Conservation (phyloP, 139 green algal genomes). For the Coelastrella sp. region DNA sequence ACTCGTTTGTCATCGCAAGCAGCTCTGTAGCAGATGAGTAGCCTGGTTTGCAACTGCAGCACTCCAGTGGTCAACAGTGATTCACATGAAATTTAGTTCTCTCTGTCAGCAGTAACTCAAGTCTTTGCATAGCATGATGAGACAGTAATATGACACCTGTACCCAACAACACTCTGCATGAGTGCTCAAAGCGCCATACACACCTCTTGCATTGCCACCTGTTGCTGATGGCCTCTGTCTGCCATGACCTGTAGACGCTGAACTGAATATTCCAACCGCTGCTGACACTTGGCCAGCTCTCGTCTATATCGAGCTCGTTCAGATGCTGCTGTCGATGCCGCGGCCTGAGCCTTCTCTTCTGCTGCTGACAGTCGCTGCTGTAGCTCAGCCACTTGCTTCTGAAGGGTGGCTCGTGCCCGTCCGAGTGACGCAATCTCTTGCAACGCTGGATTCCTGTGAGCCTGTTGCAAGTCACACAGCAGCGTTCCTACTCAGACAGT, state of each 20-base stretch:
- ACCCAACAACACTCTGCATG: neutral
- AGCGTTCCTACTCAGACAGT: too few relatives aligned
- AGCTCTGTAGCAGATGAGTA: too few relatives aligned
- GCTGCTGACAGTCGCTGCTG: conserved; percentile 31
- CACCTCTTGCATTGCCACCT: conserved; percentile 21
- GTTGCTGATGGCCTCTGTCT: conserved; percentile 26
- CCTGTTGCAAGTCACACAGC: too few relatives aligned
- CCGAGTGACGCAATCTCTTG: conserved; percentile 10
- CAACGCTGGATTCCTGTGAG: neutral
- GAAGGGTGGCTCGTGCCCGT: neutral
- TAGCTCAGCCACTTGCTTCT: conserved; percentile 7
- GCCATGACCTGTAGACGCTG: neutral
- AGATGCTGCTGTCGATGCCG: conserved; percentile 14
- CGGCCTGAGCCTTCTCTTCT: neutral
- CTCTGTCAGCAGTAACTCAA: too few relatives aligned
- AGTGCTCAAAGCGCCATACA: neutral
- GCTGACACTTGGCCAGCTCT: neutral
- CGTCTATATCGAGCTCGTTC: neutral
- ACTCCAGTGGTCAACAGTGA: too few relatives aligned
- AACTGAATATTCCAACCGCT: conserved; percentile 1
- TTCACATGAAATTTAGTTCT: too few relatives aligned
- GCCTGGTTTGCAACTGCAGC: too few relatives aligned
- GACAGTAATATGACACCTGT: neutral
- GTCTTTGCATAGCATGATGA: neutral
- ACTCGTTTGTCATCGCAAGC: too few relatives aligned